A percentile compares a stretch with the other conserved stretches of the same genome.
These are phyloP conservation scores for Pyrenophora seminiperda DNA, from an alignment of 2,329 filamentous ascomycete species.

Conservation along the genomic window DNA sequence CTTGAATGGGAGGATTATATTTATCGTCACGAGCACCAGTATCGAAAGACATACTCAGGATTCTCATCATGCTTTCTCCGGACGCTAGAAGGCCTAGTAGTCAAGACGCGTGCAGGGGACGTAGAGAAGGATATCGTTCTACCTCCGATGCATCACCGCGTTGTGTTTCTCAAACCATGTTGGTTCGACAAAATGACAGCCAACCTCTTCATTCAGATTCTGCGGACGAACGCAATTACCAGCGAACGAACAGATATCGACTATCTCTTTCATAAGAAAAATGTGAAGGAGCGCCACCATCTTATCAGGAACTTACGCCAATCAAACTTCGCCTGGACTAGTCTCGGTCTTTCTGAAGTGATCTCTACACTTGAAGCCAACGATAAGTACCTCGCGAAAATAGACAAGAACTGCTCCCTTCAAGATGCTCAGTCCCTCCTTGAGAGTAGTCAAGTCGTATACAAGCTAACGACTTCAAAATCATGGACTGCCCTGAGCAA, in stretches of 20 bases:
- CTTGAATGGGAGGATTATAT: conserved; percentile 78
- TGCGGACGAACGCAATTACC: conserved; percentile 85
- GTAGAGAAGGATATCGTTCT: conserved; percentile 67
- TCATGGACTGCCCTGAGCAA: conserved; percentile 70
- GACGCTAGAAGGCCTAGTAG: conserved; percentile 77
- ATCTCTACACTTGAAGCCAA: conserved; percentile 68
- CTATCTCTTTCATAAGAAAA: conserved; percentile 84
- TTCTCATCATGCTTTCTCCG: conserved; percentile 65
- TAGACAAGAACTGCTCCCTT: conserved; percentile 61
- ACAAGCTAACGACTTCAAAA: conserved; percentile 62
- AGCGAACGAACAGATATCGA: conserved; percentile 83
- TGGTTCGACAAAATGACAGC: conserved; percentile 82
- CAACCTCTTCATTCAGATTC: conserved; percentile 82
- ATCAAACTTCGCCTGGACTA: conserved; percentile 84
- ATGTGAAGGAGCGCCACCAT: conserved; percentile 67
- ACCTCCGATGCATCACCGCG: conserved; percentile 72
- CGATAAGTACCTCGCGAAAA: conserved; percentile 68
- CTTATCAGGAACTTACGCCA: conserved; percentile 81
- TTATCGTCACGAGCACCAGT: conserved; percentile 54
- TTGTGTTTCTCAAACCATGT: conserved; percentile 77
- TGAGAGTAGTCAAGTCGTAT: conserved; percentile 69
- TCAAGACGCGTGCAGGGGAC: conserved; percentile 78
- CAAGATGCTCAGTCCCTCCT: conserved; percentile 67
- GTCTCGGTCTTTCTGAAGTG: conserved; percentile 70
- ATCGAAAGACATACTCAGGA: conserved; percentile 61